Evolutionary conservation across 2,329 filamentous ascomycete genomes (phyloP).

Genomic region (Apiospora phragmitis): DNA sequence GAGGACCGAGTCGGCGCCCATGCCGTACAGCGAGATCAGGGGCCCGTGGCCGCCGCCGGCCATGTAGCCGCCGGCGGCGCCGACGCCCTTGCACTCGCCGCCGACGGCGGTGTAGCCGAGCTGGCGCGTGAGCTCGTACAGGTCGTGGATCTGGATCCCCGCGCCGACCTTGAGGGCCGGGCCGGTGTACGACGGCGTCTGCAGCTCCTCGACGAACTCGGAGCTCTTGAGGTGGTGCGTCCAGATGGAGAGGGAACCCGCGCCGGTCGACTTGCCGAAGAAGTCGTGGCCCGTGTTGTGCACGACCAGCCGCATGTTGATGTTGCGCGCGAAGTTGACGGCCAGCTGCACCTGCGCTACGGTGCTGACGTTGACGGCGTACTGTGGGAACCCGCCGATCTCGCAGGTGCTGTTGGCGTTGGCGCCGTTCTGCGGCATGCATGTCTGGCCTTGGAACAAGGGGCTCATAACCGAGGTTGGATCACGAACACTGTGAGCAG

Average conservation of each 20-base stretch:
- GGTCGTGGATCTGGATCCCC: slow-evolving; percentile 51
- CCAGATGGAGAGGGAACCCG: slow-evolving; percentile 36
- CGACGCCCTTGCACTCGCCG: slow-evolving; percentile 49
- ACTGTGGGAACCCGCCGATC: slow-evolving; percentile 35
- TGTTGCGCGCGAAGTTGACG: slow-evolving; percentile 32
- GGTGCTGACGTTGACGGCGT: slow-evolving; percentile 41
- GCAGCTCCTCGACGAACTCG: slow-evolving; percentile 24
- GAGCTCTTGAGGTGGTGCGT: slow-evolving; percentile 35
- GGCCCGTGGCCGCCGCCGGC: slow-evolving; percentile 53
- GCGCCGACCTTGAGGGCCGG: slow-evolving; percentile 54
- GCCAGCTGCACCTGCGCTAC: slow-evolving; percentile 15
- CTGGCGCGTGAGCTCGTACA: slow-evolving; percentile 49
- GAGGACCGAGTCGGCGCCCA: slow-evolving; percentile 42
- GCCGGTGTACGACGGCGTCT: slow-evolving; percentile 31
- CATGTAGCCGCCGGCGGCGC: slow-evolving; percentile 41
- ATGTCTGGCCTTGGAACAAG: slow-evolving; percentile 27
- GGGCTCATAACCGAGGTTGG: slow-evolving; percentile 15
- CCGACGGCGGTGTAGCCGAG: slow-evolving; percentile 49
- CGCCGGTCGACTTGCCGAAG: slow-evolving; percentile 35
- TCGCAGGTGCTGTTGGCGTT: slow-evolving; percentile 15
- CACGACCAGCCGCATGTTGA: slow-evolving; percentile 48
- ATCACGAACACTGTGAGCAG: neutral
- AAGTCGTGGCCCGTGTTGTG: slow-evolving; percentile 55
- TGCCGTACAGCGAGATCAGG: slow-evolving; percentile 44
- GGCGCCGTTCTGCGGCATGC: slow-evolving; percentile 19